Base-by-base conservation (phyloP, 2,329 filamentous ascomycete genomes). In the Metarhizium humberi region DNA sequence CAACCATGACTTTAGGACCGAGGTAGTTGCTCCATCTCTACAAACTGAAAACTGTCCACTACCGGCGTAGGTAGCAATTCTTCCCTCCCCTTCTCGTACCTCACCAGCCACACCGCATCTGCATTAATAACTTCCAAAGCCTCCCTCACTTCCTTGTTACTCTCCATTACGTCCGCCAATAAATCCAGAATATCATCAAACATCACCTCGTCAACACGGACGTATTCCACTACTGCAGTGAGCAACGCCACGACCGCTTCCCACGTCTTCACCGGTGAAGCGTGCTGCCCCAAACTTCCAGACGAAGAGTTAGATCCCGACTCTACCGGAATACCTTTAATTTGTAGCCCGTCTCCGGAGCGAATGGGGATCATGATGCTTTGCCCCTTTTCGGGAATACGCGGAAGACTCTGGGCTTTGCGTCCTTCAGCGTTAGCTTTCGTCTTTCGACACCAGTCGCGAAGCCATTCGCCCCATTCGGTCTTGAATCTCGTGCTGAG, bases 101-200 rank as follows among this genome's bases (percentile, higher is more conserved):
- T 69, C 45, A 75, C 74, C 60, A 92, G 69, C 90, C 90, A 95
- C 4, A 94, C 85, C 1, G 87, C 86, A 73, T 94, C 89, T 1
- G 78, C 74, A 67, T 92, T 91, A 53, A 86, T 72, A 3, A 66
- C 70, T 60, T 87, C 82, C 49, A 94, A 69, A 11, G 81, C 82
- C 38, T 72, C 69, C 50, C 75, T 78, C 11, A 86, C 77, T 50
- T 79, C 73, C 1, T 63, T 54, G 32, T 76, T 72, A 38, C 66
- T 69, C 51, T 74, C 69, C 48, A 85, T 60, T 42, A 74, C 66
- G 36, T 78, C 77, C 3, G 68, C 75, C 30, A 94, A 67, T 53
- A 92, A 69, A 6, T 79, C 78, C 47, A 92, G 66, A 13, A 88
- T 78, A 53, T 90, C 80, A 60, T 92, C 88, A 66, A 91, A 88